Percentiles rank a stretch among this genome's conserved stretches.
Evolutionary conservation across 257 asterid species (phyloP).

Genomic region (Solanum dulcamara): DNA sequence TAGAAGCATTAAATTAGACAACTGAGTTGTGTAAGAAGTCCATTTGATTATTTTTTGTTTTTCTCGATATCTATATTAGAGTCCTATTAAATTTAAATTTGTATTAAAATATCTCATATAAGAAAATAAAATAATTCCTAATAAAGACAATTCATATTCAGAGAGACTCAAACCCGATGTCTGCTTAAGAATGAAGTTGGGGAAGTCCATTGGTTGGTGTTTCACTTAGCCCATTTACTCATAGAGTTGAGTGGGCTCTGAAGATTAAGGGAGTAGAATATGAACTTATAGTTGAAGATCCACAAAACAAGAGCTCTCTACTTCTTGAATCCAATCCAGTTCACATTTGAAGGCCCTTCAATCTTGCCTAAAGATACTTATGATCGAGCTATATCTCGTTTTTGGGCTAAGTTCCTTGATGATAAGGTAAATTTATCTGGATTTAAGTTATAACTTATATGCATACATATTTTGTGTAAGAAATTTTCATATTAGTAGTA

Average conservation of each 20-base stretch:
- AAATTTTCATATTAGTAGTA: not conserved
- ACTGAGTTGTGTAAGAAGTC: not conserved
- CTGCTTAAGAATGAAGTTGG: too few relatives aligned
- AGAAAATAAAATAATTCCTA: too few relatives aligned
- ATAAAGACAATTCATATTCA: too few relatives aligned
- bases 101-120: too few relatives aligned
- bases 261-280: not conserved
- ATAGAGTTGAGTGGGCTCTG: not conserved
- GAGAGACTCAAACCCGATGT: too few relatives aligned
- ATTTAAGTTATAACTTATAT: not conserved
- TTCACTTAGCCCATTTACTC: not conserved
- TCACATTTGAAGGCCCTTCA: not conserved
- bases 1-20: not conserved
- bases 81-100: too few relatives aligned
- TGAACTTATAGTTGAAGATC: not conserved
- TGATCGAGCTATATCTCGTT: not conserved
- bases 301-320: not conserved
- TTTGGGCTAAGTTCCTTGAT: not conserved
- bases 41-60: too few relatives aligned
- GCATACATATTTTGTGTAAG: too few relatives aligned
- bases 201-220: too few relatives aligned
- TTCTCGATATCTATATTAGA: too few relatives aligned
- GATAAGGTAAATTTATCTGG: not conserved
- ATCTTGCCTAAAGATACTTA: not conserved
- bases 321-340: not conserved